Conservation (phyloP, 306 rosid genomes). For the Herpetospermum pedunculosum region DNA sequence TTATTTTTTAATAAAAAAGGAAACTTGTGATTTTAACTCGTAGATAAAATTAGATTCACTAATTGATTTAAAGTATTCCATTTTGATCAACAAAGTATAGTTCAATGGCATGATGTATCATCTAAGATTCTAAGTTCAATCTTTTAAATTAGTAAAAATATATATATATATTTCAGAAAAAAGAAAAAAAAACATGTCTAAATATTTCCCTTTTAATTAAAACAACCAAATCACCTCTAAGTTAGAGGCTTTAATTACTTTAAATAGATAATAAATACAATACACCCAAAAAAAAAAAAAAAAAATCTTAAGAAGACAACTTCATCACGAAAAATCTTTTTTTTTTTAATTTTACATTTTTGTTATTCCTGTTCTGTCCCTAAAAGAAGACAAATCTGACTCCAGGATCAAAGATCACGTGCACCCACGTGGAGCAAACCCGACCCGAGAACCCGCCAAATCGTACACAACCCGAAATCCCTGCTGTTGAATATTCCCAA, state of each 20-base stretch:
- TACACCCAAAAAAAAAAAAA: neutral
- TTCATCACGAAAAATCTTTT: neutral
- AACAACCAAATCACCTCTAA: neutral
- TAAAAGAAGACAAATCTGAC: neutral
- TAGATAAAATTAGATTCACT: too few species aligned
- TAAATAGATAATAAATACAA: neutral
- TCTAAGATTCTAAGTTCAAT: too few species aligned
- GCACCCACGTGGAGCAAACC: conserved; percentile 53
- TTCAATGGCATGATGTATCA: too few species aligned
- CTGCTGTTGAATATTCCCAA: conserved; percentile 65
- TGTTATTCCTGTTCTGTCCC: neutral
- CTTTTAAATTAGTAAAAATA: too few species aligned
- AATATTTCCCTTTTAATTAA: neutral
- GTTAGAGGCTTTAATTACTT: neutral
- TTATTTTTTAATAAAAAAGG: too few species aligned
- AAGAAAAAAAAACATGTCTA: neutral
- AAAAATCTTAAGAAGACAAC: neutral
- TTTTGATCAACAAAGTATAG: too few species aligned
- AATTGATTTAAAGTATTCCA: too few species aligned
- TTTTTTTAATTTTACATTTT: too few species aligned
- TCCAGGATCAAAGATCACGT: conserved; percentile 8
- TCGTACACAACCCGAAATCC: conserved; percentile 61
- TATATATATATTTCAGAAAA: too few species aligned
- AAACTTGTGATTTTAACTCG: too few species aligned
- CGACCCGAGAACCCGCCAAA: conserved; percentile 42